Evolutionary conservation across 164 flowering plant genomes (phyloP), one percentile per base, ranked within the genome.

Genomic region (Chloranthus sessilifolius): DNA sequence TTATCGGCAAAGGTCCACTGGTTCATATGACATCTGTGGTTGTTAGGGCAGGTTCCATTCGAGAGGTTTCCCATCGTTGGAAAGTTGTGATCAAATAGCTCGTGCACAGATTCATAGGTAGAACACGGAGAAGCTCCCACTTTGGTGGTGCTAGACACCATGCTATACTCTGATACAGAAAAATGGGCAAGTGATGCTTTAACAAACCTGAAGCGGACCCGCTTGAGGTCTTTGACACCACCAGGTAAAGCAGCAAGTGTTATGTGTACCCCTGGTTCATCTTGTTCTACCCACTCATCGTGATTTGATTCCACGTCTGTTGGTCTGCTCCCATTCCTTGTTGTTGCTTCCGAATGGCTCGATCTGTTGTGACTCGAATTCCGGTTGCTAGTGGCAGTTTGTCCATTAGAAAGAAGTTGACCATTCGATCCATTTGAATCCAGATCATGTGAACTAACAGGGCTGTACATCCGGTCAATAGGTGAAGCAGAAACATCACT

Each of bases 271-370:
- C 98, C 98, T 47, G 95, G 88, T 43, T 91, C 98, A 60, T 91
- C 94, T 74, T 91, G 98, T 66, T 85, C 98, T 58, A 91, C 96
- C 92, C 87, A 79, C 66, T 90, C 98, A 8, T 84, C 94, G 53
- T 67, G 61, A 49, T 61, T 74, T 42, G 76, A 48, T 59, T 81
- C 97, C 48, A 62, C 62, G 60, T 86, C 95, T 47, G 74, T 72
- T 6, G 72, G 63, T 66, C 70, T 78, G 73, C 48, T 72, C 20
- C 84, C 85, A 67, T 74, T 88, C 66, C 73, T 78, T 38, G 62
- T 47, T 12, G 71, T 50, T 56, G 66, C 53, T 53, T 82, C 92
- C 21, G 69, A 47, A 39, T 70, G 69, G 23, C 52, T 72, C 17
- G 47, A 58, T 65, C 70, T 77, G 66, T 41, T 72, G 40, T 72